Base-by-base conservation (phyloP, 78 protist genomes). In the Ministeria vibrans region DNA sequence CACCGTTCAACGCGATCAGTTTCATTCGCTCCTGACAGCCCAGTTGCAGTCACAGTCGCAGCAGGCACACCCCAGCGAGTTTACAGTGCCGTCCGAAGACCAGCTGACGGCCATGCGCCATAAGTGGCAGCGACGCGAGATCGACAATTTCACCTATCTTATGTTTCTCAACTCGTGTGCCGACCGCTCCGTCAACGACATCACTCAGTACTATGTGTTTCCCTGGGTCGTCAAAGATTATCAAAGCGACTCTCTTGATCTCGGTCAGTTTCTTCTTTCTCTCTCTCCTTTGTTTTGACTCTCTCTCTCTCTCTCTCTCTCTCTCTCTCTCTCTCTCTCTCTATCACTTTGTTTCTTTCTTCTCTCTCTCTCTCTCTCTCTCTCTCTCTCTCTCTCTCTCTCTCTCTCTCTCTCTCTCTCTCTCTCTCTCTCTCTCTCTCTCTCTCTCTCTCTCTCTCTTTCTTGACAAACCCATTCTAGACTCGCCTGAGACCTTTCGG, bases 131-230 rank as follows among this genome's bases (percentile, higher is more conserved):
- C 71, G 51, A 36, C 89, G 97, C 28, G 75, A 69, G 45, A 36
- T 95, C 0, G 81, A 91, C 45, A 95, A 92, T 62, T 93, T 84
- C 72, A 95, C 92, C 15, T 95, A 95, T 62, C 80, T 95, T 27
- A 64, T 91, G 88, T 89, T 70, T 42, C 83, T 95, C 59, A 95
- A 95, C 77, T 79, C 61, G 22, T 6, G 62, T 5, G 95, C 98
- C 13, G 96, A 90, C 6, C 72, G 98, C 38, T 84, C 94, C 0
- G 82, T 84, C 59, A 91, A 88, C 64, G 95, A 94, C 72, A 74
- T 94, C 6, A 83, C 95, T 1, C 97, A 94, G 85, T 94, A 92
- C 83, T 93, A 95, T 13, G 90, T 93, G 22, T 74, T 91, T 36
- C 94, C 94, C 0, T 91, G 94, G 96, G 80, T 93, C 18, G 1